Base-by-base conservation (phyloP, 371 early-diverging fungal genomes). In the Zopfochytrium polystomum region DNA sequence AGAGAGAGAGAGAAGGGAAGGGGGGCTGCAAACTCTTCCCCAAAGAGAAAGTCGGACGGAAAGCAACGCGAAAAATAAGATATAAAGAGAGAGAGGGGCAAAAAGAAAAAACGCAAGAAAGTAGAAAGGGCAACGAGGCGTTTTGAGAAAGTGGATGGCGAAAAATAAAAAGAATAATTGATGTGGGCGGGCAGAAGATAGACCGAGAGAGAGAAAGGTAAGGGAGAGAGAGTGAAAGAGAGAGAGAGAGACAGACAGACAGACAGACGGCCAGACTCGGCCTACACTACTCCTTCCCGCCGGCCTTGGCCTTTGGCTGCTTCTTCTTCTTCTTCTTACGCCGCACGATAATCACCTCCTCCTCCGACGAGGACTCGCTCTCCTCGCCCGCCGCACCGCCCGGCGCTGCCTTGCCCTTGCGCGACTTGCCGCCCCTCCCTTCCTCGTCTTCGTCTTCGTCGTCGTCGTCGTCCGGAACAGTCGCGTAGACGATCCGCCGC, bases 241-340 rank as follows among this genome's bases (percentile, higher is more conserved):
- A 38, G 7, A 38, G 38, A n/a, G n/a, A n/a, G n/a, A n/a, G n/a
- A n/a, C n/a, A n/a, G n/a, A n/a, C n/a, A n/a, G n/a, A n/a, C 38
- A 7, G 11, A 38, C 38, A 38, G 18, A 38, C 7, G 38, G 38
- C 18, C 38, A 38, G 11, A 38, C 18, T 18, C 11, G 7, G 11
- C 18, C 38, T 18, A 18, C 11, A 18, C 18, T 18, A 18, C 18
- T 38, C 38, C 38, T 18, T 11, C 11, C 38, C 38, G 38, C 38
- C 38, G 7, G 7, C 38, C 18, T 38, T 18, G 38, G 18, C 38
- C 18, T 38, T 38, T 18, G 38, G 18, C 7, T 18, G 38, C 38
- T 38, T 25, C 29, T 52, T 54, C 18, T 22, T 22, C 56, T 56
- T 56, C 51, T 63, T 63, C 35, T 56, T 63, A 7, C 57, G 45